Evolutionary conservation across 768 basidiomycete genomes (phyloP).

Genomic region (Myochromella boudieri): DNA sequence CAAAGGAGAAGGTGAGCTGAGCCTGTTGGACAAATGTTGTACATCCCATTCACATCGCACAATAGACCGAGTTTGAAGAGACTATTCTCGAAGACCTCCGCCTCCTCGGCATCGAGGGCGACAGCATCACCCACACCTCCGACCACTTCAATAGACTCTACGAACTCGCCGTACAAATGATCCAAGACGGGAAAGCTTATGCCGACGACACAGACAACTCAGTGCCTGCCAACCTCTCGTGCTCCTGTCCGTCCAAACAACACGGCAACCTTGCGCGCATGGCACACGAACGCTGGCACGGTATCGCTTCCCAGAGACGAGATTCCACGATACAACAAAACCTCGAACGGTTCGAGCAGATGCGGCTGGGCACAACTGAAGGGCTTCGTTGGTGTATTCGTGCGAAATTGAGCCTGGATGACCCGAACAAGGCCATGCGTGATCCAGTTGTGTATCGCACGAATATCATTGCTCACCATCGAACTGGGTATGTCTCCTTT

Average conservation of each 20-base stretch:
- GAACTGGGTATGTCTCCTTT: conserved; percentile 80
- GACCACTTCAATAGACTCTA: conserved; percentile 93
- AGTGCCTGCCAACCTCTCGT: conserved; percentile 46
- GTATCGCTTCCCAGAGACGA: conserved; percentile 84
- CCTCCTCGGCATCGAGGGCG: conserved; percentile 81
- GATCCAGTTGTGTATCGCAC: conserved; percentile 97
- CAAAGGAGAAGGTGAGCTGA: conserved; percentile 80
- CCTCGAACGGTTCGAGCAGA: conserved; percentile 81
- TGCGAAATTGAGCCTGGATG: conserved; percentile 93
- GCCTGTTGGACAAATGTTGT: background rate
- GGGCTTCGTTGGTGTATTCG: conserved; percentile 93
- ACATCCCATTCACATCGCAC: background rate
- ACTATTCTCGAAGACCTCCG: conserved; percentile 92
- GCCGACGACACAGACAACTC: conserved; percentile 92
- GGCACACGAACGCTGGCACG: conserved; percentile 89
- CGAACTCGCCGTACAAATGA: conserved; percentile 75
- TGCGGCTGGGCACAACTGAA: conserved; percentile 78
- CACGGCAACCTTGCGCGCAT: conserved; percentile 52
- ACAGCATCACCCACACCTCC: conserved; percentile 87
- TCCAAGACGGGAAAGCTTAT: conserved; percentile 90
- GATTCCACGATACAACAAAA: conserved; percentile 82
- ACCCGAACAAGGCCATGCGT: conserved; percentile 94
- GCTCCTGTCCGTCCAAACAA: background rate
- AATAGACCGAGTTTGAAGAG: conserved; percentile 96
- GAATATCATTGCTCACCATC: conserved; percentile 85